These are phyloP conservation scores for Trichoderma lentiforme DNA, from an alignment of 2,329 filamentous ascomycete genomes.

Conservation along the genomic window DNA sequence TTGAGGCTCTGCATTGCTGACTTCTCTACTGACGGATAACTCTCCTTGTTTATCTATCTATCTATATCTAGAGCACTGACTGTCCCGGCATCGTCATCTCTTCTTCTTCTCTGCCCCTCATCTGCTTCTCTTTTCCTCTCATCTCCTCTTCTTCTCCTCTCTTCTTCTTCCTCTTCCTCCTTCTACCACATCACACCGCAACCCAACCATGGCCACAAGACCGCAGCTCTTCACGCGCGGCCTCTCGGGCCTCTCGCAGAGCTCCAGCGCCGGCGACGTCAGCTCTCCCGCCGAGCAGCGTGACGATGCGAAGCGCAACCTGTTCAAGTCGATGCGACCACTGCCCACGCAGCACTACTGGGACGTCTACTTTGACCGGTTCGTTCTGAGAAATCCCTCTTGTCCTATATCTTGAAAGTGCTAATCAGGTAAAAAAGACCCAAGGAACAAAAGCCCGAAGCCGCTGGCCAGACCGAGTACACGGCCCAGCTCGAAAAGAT, in stretches of 20 bases:
- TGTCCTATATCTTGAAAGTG: not conserved
- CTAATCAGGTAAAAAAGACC: not conserved
- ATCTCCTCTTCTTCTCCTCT: not conserved
- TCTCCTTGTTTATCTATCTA: not conserved
- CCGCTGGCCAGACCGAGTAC: constrained; percentile 44
- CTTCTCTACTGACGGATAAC: not conserved
- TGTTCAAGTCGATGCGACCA: constrained; percentile 69
- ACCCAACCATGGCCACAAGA: constrained; percentile 50
- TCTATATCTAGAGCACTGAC: not conserved
- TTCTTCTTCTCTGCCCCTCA: not conserved
- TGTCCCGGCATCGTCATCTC: not conserved
- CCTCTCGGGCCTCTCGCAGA: constrained; percentile 60
- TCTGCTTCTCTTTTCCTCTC: not conserved
- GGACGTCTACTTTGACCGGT: constrained; percentile 67
- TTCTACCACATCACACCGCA: not conserved
- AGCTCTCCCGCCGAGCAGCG: constrained; percentile 69
- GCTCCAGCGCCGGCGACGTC: constrained; percentile 56
- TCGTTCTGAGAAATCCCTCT: not conserved
- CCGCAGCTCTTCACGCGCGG: constrained; percentile 60
- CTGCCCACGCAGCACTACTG: constrained; percentile 78
- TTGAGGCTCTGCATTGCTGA: not conserved
- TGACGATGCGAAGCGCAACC: constrained; percentile 79
- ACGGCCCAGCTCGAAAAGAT: constrained; percentile 59
- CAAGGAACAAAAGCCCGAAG: constrained; percentile 37
- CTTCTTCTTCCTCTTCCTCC: not conserved